Conservation (phyloP, 2,329 filamentous ascomycete genomes). For the Alternaria incomplexa region DNA sequence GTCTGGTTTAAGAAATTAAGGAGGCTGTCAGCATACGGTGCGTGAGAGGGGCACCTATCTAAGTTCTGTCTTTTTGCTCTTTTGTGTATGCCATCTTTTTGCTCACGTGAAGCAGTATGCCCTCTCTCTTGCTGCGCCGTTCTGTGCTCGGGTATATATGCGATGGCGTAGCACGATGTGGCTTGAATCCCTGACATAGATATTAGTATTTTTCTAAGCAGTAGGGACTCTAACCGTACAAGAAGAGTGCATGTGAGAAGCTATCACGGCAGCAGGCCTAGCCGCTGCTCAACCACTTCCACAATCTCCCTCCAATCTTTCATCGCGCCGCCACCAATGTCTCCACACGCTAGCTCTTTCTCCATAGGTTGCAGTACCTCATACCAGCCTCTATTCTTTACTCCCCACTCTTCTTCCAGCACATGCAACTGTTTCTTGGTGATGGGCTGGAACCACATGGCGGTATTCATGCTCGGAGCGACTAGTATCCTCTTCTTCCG, state of each 20-base stretch:
- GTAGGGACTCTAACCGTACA: background rate
- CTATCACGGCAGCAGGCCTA: slow-evolving; percentile 24
- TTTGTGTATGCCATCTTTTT: background rate
- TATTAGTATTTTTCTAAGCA: background rate
- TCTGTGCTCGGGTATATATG: background rate
- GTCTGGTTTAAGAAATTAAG: slow-evolving; percentile 1
- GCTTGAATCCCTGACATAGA: background rate
- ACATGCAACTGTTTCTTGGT: slow-evolving; percentile 74
- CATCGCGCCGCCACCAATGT: slow-evolving; percentile 84
- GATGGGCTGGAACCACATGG: slow-evolving; percentile 88
- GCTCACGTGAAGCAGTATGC: background rate
- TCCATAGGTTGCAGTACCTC: slow-evolving; percentile 74
- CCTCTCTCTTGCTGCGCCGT: background rate
- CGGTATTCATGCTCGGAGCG: slow-evolving; percentile 84
- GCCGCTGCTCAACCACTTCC: slow-evolving; percentile 60
- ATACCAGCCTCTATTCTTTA: slow-evolving; percentile 59
- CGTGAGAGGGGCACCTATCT: slow-evolving; percentile 5
- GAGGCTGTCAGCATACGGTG: slow-evolving; percentile 1
- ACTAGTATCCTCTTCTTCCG: slow-evolving; percentile 70
- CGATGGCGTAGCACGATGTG: background rate
- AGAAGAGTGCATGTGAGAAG: background rate
- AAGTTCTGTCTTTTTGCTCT: slow-evolving; percentile 5
- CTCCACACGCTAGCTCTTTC: slow-evolving; percentile 84
- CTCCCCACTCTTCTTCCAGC: slow-evolving; percentile 77
- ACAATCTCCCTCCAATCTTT: slow-evolving; percentile 80